Conservation (phyloP, 2,329 filamentous ascomycete species). For the Daldinia sp. region DNA sequence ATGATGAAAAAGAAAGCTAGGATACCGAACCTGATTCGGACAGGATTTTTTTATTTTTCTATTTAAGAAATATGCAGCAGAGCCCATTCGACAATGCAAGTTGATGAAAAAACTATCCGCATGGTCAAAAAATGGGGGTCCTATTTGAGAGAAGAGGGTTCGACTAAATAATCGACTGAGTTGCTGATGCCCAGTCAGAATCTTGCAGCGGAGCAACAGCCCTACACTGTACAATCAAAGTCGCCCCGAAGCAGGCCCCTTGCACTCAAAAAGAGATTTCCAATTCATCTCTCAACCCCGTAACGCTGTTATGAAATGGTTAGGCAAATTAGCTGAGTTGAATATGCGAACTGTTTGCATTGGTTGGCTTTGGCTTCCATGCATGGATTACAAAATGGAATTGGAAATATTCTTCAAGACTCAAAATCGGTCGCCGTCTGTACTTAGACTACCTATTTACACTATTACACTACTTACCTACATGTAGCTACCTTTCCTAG, state of each 20-base stretch:
- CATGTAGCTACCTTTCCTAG: not conserved
- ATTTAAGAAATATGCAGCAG: constrained; percentile 10
- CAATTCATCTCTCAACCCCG: constrained; percentile 21
- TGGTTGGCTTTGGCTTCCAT: not conserved
- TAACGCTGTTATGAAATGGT: constrained; percentile 9
- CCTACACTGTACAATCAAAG: constrained; percentile 40
- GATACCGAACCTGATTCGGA: constrained; percentile 35
- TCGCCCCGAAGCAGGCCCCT: constrained; percentile 38
- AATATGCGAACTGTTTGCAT: not conserved
- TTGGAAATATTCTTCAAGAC: not conserved
- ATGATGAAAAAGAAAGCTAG: constrained; percentile 21
- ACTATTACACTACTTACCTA: not conserved
- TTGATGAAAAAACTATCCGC: constrained; percentile 16
- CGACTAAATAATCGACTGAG: constrained; percentile 17
- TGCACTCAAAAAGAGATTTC: constrained; percentile 30
- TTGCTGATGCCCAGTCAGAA: constrained; percentile 31
- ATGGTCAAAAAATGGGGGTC: constrained; percentile 4
- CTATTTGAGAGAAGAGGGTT: constrained; percentile 16
- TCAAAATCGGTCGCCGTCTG: constrained; percentile 6
- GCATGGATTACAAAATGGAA: not conserved
- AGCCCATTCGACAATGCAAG: constrained; percentile 32
- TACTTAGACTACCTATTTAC: not conserved
- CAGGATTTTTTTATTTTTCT: not conserved
- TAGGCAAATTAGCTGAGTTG: constrained; percentile 1
- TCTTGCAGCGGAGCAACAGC: constrained; percentile 39